phyloP scores from a whole-genome alignment of 768 basidiomycete species.

The Gautieria morchelliformis region DNA sequence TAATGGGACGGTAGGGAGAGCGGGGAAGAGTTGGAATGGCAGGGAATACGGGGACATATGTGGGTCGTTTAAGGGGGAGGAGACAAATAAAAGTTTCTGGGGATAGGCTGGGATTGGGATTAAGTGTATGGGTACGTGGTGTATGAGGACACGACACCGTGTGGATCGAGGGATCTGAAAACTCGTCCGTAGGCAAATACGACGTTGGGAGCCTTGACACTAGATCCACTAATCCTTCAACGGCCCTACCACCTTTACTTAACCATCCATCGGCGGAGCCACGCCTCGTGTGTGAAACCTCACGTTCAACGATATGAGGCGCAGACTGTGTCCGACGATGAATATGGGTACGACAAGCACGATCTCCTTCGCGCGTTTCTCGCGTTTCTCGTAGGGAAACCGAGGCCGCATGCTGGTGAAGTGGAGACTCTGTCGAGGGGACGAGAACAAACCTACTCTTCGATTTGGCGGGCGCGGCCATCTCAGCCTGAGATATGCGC shows the following conservation, averaged over 20 bases:
- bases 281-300: background rate
- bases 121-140: background rate
- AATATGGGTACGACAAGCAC: background rate
- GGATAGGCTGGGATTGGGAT: background rate
- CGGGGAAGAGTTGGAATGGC: slow-evolving; percentile 17
- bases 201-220: background rate
- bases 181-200: background rate
- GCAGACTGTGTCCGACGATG: background rate
- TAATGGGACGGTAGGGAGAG: slow-evolving; percentile 16
- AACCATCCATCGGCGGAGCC: background rate
- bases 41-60: slow-evolving; percentile 33
- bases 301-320: background rate
- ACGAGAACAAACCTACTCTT: background rate
- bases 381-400: background rate
- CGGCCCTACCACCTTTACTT: background rate
- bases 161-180: background rate
- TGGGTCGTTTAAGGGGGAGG: slow-evolving; percentile 27
- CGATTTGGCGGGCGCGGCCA: background rate
- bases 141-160: background rate
- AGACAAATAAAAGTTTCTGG: slow-evolving; percentile 7
- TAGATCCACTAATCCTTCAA: background rate
- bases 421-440: background rate
- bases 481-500: background rate
- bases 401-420: background rate
- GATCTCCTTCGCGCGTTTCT: background rate